Evolutionary conservation across 345 rosid species (phyloP).

Genomic region (Pistacia atlantica): DNA sequence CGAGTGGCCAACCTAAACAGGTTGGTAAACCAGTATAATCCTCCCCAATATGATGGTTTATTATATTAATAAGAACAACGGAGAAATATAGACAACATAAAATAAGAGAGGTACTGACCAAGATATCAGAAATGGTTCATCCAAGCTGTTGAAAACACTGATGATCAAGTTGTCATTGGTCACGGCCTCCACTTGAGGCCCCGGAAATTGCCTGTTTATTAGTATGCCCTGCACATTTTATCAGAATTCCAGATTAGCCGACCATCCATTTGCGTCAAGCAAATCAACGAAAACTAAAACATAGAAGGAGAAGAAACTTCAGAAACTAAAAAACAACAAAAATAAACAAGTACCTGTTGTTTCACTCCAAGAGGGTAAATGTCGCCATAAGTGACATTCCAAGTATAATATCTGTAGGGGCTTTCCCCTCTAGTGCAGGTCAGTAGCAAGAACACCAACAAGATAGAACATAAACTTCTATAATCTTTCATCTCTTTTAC

Average conservation of each 20-base stretch:
- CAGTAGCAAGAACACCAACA: slow-evolving; percentile 22
- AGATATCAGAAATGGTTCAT: slow-evolving; percentile 85
- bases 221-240: slow-evolving; percentile 67
- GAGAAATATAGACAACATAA: background rate
- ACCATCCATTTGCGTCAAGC: background rate
- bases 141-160: slow-evolving; percentile 83
- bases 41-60: background rate
- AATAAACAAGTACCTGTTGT: slow-evolving; percentile 45
- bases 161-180: slow-evolving; percentile 88
- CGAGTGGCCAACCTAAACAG: too few species aligned
- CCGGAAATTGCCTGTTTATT: slow-evolving; percentile 92
- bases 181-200: slow-evolving; percentile 79
- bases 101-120: slow-evolving; percentile 50
- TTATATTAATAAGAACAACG: background rate
- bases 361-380: slow-evolving; percentile 70
- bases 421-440: slow-evolving; percentile 49
- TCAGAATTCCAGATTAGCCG: background rate
- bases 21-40: background rate
- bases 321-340: background rate
- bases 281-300: background rate
- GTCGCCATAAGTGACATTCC: slow-evolving; percentile 73
- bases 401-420: slow-evolving; percentile 61
- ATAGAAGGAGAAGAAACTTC: background rate
- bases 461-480: slow-evolving; percentile 17
- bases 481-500: slow-evolving; percentile 33